A percentile compares a stretch with the other conserved stretches of the same genome.
Conservation (phyloP, 1,139 yeast species). For the Yamadazyma buinensis region DNA sequence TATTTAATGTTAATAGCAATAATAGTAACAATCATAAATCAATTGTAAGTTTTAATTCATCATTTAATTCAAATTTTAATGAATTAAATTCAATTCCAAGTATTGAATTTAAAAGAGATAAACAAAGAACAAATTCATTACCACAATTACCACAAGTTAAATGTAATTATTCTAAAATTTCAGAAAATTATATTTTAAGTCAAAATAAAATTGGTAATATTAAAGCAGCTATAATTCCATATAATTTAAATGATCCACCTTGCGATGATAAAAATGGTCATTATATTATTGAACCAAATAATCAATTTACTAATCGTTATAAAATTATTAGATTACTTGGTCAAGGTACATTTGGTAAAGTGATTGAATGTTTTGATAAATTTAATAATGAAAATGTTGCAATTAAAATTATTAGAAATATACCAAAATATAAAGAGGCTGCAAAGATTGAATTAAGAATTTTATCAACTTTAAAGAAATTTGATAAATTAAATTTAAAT, state of each 20-base stretch:
- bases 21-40: background rate
- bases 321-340: slow-evolving; percentile 70
- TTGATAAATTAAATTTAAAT: slow-evolving; percentile 63
- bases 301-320: slow-evolving; percentile 64
- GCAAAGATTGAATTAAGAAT: slow-evolving; percentile 80
- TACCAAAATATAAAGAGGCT: slow-evolving; percentile 79
- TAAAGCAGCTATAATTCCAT: slow-evolving; percentile 39
- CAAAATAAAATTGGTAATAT: slow-evolving; percentile 44
- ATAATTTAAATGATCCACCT: slow-evolving; percentile 28
- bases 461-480: slow-evolving; percentile 73
- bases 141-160: slow-evolving; percentile 65
- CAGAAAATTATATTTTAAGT: slow-evolving; percentile 34
- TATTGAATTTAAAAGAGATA: slow-evolving; percentile 21
- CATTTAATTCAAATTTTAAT: too few relatives aligned
- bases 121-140: slow-evolving; percentile 63
- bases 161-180: slow-evolving; percentile 40
- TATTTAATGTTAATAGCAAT: slow-evolving; percentile 33
- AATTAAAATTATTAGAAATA: slow-evolving; percentile 80
- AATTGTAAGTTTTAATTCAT: too few relatives aligned
- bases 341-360: slow-evolving; percentile 98
- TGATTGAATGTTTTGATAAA: slow-evolving; percentile 67
- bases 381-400: slow-evolving; percentile 69
- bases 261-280: slow-evolving; percentile 83
- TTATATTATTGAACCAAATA: slow-evolving; percentile 61
- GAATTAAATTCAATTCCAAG: too few relatives aligned